A percentile compares a stretch with the other conserved stretches of the same genome.
Evolutionary conservation across 441 rosid species (phyloP).

Genomic region (Brassica balearica): DNA sequence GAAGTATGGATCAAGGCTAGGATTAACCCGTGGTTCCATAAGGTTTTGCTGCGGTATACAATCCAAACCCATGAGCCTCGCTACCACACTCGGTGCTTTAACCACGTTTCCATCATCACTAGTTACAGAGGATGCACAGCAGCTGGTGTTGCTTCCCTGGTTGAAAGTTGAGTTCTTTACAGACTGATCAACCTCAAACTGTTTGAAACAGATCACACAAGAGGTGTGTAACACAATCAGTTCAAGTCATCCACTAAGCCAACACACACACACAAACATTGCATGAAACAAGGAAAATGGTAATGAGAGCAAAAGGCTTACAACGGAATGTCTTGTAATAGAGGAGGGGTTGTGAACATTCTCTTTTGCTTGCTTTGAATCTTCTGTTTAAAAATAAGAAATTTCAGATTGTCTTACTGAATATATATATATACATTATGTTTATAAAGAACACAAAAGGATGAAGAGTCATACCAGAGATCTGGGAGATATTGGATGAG

Average conservation of each 20-base stretch:
- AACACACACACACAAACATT: neutral
- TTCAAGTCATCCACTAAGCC: slow-evolving; percentile 43
- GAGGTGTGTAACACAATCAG: neutral
- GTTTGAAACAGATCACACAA: slow-evolving; percentile 37
- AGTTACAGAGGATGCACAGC: slow-evolving; percentile 88
- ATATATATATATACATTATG: neutral
- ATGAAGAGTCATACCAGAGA: slow-evolving; percentile 54
- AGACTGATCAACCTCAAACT: slow-evolving; percentile 78
- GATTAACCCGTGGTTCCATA: slow-evolving; percentile 61
- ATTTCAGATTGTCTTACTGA: neutral
- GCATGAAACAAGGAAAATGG: neutral
- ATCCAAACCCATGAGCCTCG: slow-evolving; percentile 96
- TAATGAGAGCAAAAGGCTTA: slow-evolving; percentile 26
- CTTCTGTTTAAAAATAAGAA: slow-evolving; percentile 32
- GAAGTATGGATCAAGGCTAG: slow-evolving; percentile 60
- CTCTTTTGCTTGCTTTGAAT: slow-evolving; percentile 41
- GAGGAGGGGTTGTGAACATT: slow-evolving; percentile 38
- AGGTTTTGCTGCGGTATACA: slow-evolving; percentile 69
- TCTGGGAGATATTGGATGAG: slow-evolving; percentile 56
- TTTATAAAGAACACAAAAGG: slow-evolving; percentile 17
- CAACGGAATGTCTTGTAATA: slow-evolving; percentile 27
- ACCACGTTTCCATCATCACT: slow-evolving; percentile 88
- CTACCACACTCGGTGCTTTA: slow-evolving; percentile 88
- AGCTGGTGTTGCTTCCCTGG: slow-evolving; percentile 76
- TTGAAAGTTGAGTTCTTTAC: slow-evolving; percentile 58